phyloP scores from a whole-genome alignment of 2,329 filamentous ascomycete genomes.

The Alternaria sp. region DNA sequence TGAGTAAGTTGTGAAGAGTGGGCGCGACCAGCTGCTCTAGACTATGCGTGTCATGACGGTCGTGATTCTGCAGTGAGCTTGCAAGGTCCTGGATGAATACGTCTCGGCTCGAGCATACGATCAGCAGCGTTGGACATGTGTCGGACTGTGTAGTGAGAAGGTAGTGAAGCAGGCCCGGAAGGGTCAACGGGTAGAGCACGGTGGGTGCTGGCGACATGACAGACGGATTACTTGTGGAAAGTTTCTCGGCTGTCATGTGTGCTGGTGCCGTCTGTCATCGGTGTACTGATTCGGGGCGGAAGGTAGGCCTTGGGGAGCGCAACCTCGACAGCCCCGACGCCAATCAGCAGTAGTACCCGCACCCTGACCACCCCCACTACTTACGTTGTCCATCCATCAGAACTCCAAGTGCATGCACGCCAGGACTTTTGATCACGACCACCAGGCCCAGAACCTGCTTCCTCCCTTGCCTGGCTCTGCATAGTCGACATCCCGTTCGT shows the following conservation, averaged over 20 bases:
- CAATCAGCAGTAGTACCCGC: slow-evolving; percentile 19
- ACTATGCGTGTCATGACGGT: slow-evolving; percentile 15
- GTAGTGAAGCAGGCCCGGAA: slow-evolving; percentile 67
- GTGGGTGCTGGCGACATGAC: slow-evolving; percentile 40
- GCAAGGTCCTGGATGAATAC: slow-evolving; percentile 71
- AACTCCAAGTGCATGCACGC: slow-evolving; percentile 27
- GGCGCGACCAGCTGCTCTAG: slow-evolving; percentile 62
- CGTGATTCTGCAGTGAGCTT: slow-evolving; percentile 54
- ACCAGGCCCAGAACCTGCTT: slow-evolving; percentile 25
- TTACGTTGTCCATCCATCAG: slow-evolving; percentile 15
- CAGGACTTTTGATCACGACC: slow-evolving; percentile 36
- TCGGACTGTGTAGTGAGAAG: slow-evolving; percentile 61
- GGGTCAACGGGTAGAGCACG: slow-evolving; percentile 51
- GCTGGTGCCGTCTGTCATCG: slow-evolving; percentile 14
- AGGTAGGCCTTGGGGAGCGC: slow-evolving; percentile 2
- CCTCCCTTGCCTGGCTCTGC: slow-evolving; percentile 34
- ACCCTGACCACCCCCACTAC: slow-evolving; percentile 20
- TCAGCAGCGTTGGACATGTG: slow-evolving; percentile 70
- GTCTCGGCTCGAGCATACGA: slow-evolving; percentile 73
- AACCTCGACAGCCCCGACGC: slow-evolving; percentile 1
- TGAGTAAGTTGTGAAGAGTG: slow-evolving; percentile 74
- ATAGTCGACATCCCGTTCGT: slow-evolving; percentile 34
- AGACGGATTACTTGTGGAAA: slow-evolving; percentile 1
- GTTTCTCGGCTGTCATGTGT: slow-evolving; percentile 19
- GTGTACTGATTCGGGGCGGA: slow-evolving; percentile 9